A percentile compares a stretch with the other conserved stretches of the same genome.
Evolutionary conservation across 441 rosid genomes (phyloP).

Genomic region (Rhodomyrtus psidioides): DNA sequence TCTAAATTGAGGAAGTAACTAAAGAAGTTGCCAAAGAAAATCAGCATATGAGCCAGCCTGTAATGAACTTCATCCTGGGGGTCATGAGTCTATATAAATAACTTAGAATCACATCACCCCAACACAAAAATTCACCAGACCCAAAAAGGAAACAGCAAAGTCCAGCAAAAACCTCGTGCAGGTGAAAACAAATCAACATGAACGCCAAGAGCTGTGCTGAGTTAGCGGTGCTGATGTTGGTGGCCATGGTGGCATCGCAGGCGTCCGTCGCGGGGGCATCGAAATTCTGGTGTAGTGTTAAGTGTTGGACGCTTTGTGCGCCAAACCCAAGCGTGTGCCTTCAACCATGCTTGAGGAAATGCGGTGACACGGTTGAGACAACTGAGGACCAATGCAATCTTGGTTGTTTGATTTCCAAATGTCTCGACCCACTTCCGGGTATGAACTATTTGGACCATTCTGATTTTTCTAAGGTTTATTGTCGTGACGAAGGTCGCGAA

Average conservation of each 20-base stretch:
- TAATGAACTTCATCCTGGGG: not conserved
- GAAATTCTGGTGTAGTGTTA: accelerated
- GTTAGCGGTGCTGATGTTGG: too few relatives aligned
- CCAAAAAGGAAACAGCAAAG: not conserved
- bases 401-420: not conserved
- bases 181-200: not conserved
- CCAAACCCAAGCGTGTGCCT: not conserved
- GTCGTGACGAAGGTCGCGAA: not conserved
- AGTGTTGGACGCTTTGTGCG: not conserved
- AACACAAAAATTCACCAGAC: not conserved
- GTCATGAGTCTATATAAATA: not conserved
- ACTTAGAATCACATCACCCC: not conserved
- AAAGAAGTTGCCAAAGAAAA: not conserved
- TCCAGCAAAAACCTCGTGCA: not conserved
- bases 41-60: not conserved
- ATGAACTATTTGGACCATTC: not conserved
- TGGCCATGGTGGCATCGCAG: not conserved
- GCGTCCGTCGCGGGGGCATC: not conserved
- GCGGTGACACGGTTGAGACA: not conserved
- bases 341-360: not conserved
- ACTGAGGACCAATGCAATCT: not conserved
- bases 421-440: not conserved
- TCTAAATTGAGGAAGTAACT: not conserved
- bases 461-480: too few relatives aligned
- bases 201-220: not conserved